Evolutionary conservation across 2,329 filamentous ascomycete species (phyloP), one percentile per base, ranked within the genome.

Genomic region (Xylaria sp.): DNA sequence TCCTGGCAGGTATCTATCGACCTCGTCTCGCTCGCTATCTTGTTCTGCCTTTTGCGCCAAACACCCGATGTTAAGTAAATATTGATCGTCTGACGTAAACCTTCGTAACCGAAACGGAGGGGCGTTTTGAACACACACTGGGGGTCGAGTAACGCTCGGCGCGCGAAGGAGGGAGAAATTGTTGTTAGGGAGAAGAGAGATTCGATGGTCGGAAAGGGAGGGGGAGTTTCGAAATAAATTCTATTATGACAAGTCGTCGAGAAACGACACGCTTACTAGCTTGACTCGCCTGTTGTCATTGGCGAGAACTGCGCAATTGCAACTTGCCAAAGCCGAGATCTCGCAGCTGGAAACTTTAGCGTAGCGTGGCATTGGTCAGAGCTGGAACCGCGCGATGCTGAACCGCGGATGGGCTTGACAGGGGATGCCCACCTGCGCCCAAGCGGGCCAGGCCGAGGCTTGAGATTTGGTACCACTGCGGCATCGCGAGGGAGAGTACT

Each of bases 401-500:
- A 33, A 33, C 62, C 61, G 17, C 45, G 27, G 39, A 38, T 47
- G 15, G 31, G 27, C n/a, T 47, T 54, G 54, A 65, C 55, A 64
- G 22, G 62, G 62, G 39, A 39, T 51, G 60, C 33, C 62, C 62
- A 49, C 62, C n/a, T 44, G 25, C 45, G 11, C 31, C 36, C 9
- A 25, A 44, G 33, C 42, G 63, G 57, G 49, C 44, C 29, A 61
- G 54, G 36, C 63, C 57, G 63, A 65, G 63, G 63, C 44, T 51
- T 45, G 22, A 29, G 17, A 36, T 53, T 15, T 17, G 27, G 50
- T 31, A 33, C 29, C 29, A 31, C 3, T 51, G 42, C 31, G 38
- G 33, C 42, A 36, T n/a, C 45, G 5, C 25, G 6, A 7, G 15
- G 27, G 27, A 15, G 17, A 11, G 15, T 25, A 39, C 17, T 49